phyloP scores from a whole-genome alignment of 192 early-diverging fungal species.

The Coemansia sp. region DNA sequence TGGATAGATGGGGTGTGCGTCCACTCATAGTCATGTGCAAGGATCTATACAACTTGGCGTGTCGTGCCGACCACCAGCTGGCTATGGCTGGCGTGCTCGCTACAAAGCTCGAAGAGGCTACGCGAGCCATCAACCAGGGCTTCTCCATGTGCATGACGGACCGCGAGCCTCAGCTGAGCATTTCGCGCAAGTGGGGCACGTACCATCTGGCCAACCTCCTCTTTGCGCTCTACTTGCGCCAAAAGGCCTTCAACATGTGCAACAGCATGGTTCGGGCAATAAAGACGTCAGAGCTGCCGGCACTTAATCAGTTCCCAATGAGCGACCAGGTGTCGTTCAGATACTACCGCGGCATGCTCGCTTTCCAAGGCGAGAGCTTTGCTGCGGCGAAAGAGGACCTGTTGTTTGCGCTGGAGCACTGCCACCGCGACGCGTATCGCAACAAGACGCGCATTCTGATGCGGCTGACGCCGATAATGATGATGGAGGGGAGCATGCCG shows the following conservation, averaged over 20 bases:
- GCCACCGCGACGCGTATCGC: constrained; percentile 27
- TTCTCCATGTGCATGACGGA: constrained; percentile 90
- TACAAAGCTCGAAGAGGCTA: constrained; percentile 72
- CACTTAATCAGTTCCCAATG: constrained; percentile 73
- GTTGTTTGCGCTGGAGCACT: constrained; percentile 50
- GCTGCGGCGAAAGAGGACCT: constrained; percentile 54
- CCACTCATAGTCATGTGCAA: constrained; percentile 27
- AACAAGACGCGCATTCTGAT: constrained; percentile 72
- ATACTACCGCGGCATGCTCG: constrained; percentile 83
- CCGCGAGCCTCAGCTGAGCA: constrained; percentile 22
- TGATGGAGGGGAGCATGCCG: constrained; percentile 74
- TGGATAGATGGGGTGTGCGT: constrained; percentile 31
- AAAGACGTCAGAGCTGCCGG: constrained; percentile 68
- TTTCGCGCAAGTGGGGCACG: constrained; percentile 89
- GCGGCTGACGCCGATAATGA: constrained; percentile 73
- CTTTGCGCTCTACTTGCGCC: constrained; percentile 84
- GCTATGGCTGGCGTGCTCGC: not conserved
- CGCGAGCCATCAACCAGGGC: constrained; percentile 80
- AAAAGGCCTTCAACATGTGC: constrained; percentile 72
- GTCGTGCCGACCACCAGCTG: constrained; percentile 26
- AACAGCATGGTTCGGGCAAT: constrained; percentile 77
- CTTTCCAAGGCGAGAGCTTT: constrained; percentile 84
- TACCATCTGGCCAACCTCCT: constrained; percentile 84
- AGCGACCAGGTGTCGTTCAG: constrained; percentile 80
- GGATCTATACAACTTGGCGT: constrained; percentile 28